These are phyloP conservation scores for Pyrenophora teres DNA, from an alignment of 2,329 filamentous ascomycete genomes.

Conservation along the genomic window DNA sequence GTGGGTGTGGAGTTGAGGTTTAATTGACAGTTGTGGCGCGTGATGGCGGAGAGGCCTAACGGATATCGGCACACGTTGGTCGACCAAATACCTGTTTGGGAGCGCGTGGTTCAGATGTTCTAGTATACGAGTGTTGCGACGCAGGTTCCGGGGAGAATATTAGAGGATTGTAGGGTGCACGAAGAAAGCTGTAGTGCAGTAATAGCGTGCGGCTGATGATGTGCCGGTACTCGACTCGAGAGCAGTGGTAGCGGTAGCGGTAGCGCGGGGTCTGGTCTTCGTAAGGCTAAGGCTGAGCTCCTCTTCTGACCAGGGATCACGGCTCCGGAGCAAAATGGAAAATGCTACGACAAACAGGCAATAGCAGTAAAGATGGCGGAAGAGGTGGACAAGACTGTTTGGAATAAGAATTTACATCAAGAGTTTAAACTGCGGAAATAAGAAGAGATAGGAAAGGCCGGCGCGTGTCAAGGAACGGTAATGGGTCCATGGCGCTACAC, in stretches of 20 bases:
- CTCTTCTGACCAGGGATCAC: neutral
- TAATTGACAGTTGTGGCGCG: conserved; percentile 9
- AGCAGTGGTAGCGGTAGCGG: conserved; percentile 4
- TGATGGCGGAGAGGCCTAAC: conserved; percentile 11
- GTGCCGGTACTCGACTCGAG: conserved; percentile 9
- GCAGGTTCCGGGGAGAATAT: conserved; percentile 1
- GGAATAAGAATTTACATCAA: neutral
- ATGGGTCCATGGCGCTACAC: conserved; percentile 16
- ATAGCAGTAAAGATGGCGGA: neutral
- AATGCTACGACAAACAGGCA: conserved; percentile 1
- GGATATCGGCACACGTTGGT: conserved; percentile 1
- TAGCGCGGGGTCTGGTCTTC: conserved; percentile 24
- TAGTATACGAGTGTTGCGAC: conserved; percentile 1
- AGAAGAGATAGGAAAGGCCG: conserved; percentile 1
- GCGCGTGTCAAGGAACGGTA: conserved; percentile 2
- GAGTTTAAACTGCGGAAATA: conserved; percentile 11
- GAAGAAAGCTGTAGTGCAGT: conserved; percentile 9
- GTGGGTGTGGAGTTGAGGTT: conserved; percentile 9
- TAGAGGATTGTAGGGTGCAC: conserved; percentile 7
- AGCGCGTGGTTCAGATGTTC: conserved; percentile 2
- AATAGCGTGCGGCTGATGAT: conserved; percentile 21
- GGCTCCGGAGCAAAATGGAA: neutral
- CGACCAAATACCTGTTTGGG: conserved; percentile 7
- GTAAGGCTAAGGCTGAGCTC: conserved; percentile 13
- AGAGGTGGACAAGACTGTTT: neutral